These are phyloP conservation scores for Taphrina wiesneri DNA, from an alignment of 1,139 yeast species.

Conservation along the genomic window DNA sequence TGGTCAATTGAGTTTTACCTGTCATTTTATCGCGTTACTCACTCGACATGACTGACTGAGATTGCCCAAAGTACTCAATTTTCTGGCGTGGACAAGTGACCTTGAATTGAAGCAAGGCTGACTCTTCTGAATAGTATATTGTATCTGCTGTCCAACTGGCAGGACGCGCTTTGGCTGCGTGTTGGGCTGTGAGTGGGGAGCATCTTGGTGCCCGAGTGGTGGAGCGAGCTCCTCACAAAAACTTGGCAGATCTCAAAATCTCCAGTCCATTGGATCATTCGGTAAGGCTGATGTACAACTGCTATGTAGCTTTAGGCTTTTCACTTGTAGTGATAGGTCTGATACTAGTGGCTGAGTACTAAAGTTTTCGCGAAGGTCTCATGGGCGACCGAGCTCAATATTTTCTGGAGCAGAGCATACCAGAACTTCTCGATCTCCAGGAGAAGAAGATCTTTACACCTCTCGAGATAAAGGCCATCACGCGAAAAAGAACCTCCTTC, in stretches of 20 bases:
- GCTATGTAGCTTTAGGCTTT: no score
- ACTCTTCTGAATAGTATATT: background rate
- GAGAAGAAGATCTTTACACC: slow-evolving; percentile 69
- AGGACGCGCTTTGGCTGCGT: background rate
- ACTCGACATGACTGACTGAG: background rate
- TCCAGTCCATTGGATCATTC: no score
- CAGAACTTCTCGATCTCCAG: slow-evolving; percentile 86
- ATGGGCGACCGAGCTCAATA: slow-evolving; percentile 79
- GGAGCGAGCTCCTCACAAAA: slow-evolving; percentile 7
- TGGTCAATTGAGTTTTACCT: background rate
- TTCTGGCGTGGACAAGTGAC: background rate
- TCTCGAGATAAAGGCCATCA: slow-evolving; percentile 73
- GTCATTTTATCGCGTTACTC: background rate
- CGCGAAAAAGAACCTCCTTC: slow-evolving; percentile 92
- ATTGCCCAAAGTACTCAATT: background rate
- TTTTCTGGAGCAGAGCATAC: slow-evolving; percentile 78
- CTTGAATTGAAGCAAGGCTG: background rate
- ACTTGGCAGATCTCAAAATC: background rate
- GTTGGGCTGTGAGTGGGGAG: slow-evolving; percentile 5
- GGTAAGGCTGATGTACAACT: no score
- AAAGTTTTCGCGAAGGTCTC: background rate
- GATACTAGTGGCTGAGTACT: no score
- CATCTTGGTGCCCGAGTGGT: background rate
- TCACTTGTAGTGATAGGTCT: no score
- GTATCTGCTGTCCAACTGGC: background rate